Conservation (phyloP, 1,139 yeast genomes). For the Yamadazyma songkhlaensis region DNA sequence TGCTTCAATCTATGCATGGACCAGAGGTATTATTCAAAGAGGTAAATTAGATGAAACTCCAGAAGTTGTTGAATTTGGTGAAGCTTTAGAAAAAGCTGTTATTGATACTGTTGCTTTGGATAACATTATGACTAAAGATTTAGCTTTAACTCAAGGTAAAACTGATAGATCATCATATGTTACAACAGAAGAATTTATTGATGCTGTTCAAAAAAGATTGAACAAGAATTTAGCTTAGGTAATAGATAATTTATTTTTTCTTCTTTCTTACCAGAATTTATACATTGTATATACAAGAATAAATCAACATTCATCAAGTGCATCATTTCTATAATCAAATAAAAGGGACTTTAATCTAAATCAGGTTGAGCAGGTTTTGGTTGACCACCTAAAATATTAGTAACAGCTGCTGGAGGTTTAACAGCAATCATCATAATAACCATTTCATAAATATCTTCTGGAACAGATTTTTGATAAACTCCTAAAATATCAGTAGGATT, state of each 20-base stretch:
- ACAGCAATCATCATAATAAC: slow-evolving; percentile 86
- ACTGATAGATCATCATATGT: slow-evolving; percentile 79
- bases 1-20: slow-evolving; percentile 98
- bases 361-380: slow-evolving; percentile 30
- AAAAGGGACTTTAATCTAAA: slow-evolving; percentile 34
- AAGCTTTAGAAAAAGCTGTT: slow-evolving; percentile 75
- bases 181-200: slow-evolving; percentile 87
- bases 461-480: slow-evolving; percentile 85
- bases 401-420: slow-evolving; percentile 81
- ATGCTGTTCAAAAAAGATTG: slow-evolving; percentile 51
- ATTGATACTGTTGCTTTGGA: slow-evolving; percentile 87
- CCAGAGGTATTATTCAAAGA: slow-evolving; percentile 88
- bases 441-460: slow-evolving; percentile 76
- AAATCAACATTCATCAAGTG: slow-evolving; percentile 4
- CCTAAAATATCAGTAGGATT: slow-evolving; percentile 88
- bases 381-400: slow-evolving; percentile 56
- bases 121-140: slow-evolving; percentile 92
- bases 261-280: slow-evolving; percentile 1
- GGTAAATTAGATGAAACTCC: slow-evolving; percentile 86
- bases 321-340: slow-evolving; percentile 3
- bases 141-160: slow-evolving; percentile 84
- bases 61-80: slow-evolving; percentile 76
- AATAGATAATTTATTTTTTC: background rate
- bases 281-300: slow-evolving; percentile 7
- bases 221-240: slow-evolving; percentile 26